These are phyloP conservation scores for Calonectria leucothoes DNA, from an alignment of 2,329 filamentous ascomycete genomes.

Conservation along the genomic window DNA sequence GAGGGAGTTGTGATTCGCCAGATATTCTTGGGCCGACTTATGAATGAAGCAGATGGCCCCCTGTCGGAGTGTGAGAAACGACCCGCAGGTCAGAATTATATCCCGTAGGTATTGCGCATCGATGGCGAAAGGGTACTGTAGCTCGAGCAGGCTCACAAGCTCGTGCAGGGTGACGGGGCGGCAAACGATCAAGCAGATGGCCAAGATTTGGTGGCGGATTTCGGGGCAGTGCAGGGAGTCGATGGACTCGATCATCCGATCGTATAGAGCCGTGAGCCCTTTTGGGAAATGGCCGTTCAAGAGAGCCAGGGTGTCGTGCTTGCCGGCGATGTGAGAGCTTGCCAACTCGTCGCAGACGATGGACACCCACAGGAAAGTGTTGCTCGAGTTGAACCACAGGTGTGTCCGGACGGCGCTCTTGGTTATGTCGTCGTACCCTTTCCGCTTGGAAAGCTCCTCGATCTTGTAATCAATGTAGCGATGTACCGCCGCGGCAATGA, in stretches of 20 bases:
- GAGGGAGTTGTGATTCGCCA: constrained; percentile 43
- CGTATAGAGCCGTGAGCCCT: constrained; percentile 51
- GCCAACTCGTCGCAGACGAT: constrained; percentile 33
- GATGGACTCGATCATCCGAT: constrained; percentile 51
- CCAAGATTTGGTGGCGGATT: constrained; percentile 49
- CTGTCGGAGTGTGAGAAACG: constrained; percentile 50
- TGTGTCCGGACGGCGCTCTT: not conserved
- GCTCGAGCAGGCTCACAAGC: constrained; percentile 38
- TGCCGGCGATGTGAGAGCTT: not conserved
- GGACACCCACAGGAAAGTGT: constrained; percentile 47
- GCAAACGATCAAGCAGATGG: constrained; percentile 43
- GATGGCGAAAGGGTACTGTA: constrained; percentile 18
- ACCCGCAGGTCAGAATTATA: constrained; percentile 50
- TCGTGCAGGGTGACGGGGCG: constrained; percentile 53
- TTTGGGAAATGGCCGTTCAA: constrained; percentile 43
- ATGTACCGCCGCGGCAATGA: not conserved
- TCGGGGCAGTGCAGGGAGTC: constrained; percentile 39
- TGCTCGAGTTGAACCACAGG: not conserved
- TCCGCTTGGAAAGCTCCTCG: not conserved
- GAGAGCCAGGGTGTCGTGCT: constrained; percentile 22
- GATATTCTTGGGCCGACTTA: constrained; percentile 56
- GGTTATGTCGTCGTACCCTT: not conserved
- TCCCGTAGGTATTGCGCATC: constrained; percentile 30
- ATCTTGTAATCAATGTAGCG: not conserved
- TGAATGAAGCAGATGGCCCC: constrained; percentile 51